Evolutionary conservation across 371 early-diverging fungal genomes (phyloP), one percentile per base, ranked within the genome.

Genomic region (Rhizopus microsporus): DNA sequence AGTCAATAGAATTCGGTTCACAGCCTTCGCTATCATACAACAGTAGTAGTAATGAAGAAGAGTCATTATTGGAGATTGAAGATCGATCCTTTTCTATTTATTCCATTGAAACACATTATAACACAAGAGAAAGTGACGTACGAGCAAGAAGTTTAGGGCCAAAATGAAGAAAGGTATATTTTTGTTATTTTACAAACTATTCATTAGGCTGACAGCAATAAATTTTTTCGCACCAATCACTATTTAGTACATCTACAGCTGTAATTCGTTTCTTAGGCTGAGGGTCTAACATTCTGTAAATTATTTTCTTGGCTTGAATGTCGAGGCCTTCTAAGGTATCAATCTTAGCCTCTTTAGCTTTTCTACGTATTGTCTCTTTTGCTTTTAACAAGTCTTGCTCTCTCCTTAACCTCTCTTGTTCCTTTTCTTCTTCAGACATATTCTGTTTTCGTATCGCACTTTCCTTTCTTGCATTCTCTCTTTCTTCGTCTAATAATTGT

Each of bases 201-300:
- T 23, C 23, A 23, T 23, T 23, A 23, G 56, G 48, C 12, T 74
- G 73, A 46, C 75, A 74, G 37, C 66, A 61, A 15, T 56, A 55
- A 9, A 85, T 63, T 3, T 53, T 29, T 34, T 58, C 62, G 62
- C 84, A 75, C 87, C 87, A 88, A 31, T 74, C 78, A 65, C 79
- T 78, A 34, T 68, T 70, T 47, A 84, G 31, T 4, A 87, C 60
- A 47, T 81, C 76, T 17, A 55, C 42, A 29, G 82, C 71, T 10
- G 74, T 69, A 16, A 85, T 76, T 16, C 89, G 80, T 47, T 75
- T 83, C 3, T 62, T 48, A 2, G 86, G 85, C 38, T 83, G 69
- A 23, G 87, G 86, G 46, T 88, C 84, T 48, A 89, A 63, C 61
- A 89, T 84, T 29, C 77, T 61, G 62, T 84, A 86, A 16, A 82